phyloP scores from a whole-genome alignment of 345 rosid species.

The Syzygium grande region DNA sequence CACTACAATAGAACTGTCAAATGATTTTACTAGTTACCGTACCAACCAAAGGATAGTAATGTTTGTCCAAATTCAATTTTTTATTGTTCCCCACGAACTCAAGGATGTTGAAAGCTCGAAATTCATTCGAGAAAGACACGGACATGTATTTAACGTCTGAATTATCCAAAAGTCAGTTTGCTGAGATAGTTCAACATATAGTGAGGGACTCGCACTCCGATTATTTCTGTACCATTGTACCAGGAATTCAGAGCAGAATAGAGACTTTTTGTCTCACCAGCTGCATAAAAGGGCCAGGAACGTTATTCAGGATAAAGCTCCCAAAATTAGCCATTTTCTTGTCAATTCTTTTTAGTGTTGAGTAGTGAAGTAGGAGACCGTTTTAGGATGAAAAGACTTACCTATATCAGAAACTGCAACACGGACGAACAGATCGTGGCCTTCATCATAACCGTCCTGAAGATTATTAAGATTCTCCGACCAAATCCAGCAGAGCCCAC shows the following conservation, averaged over 20 bases:
- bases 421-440: conserved; percentile 31
- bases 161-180: not conserved
- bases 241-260: not conserved
- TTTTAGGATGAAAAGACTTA: not conserved
- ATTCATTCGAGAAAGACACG: not conserved
- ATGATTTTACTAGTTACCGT: not conserved
- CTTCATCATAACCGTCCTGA: conserved; percentile 30
- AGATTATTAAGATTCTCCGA: conserved; percentile 37
- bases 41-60: not conserved
- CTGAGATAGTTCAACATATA: not conserved
- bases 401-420: conserved; percentile 37
- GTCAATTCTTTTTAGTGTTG: not conserved
- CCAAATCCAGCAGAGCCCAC: conserved; percentile 51
- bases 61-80: not conserved
- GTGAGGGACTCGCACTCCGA: not conserved
- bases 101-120: not conserved
- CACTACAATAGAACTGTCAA: not conserved
- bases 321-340: not conserved
- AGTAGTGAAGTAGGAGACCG: not conserved
- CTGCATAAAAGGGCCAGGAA: not conserved
- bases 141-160: not conserved
- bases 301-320: not conserved
- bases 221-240: not conserved
- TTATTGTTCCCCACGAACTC: not conserved
- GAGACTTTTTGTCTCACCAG: not conserved